Conservation (phyloP, 331 rosid species). For the Erythrophleum ivorense region DNA sequence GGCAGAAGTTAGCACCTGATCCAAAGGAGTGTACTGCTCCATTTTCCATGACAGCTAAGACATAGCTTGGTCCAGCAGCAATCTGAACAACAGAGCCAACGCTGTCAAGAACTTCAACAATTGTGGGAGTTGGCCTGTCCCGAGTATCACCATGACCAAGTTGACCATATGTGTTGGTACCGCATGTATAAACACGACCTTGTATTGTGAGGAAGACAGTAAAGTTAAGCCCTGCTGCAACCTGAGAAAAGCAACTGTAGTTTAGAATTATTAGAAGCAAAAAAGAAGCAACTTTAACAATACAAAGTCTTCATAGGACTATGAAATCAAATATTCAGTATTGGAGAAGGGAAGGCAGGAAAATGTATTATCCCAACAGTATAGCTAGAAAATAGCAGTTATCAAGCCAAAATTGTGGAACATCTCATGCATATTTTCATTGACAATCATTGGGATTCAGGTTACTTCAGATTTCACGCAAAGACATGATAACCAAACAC, state of each 20-base stretch:
- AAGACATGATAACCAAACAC: background rate
- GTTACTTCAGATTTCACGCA: constrained; percentile 9
- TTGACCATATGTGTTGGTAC: constrained; percentile 83
- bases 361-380: background rate
- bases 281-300: background rate
- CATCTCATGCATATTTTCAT: constrained; percentile 9
- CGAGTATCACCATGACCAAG: constrained; percentile 84
- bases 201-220: constrained; percentile 82
- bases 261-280: constrained; percentile 6
- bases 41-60: constrained; percentile 66
- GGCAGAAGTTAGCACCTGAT: constrained; percentile 88
- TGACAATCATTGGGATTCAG: background rate
- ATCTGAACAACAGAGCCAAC: constrained; percentile 69
- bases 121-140: constrained; percentile 77
- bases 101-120: constrained; percentile 60
- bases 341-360: background rate
- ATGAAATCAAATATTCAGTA: background rate
- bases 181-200: constrained; percentile 91
- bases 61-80: constrained; percentile 87
- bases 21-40: constrained; percentile 86
- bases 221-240: constrained; percentile 85
- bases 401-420: background rate
- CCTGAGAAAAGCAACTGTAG: constrained; percentile 53
- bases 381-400: background rate
- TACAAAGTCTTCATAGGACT: background rate